Evolutionary conservation across 2,329 filamentous ascomycete genomes (phyloP).

Genomic region (Apiospora kogelbergensis): DNA sequence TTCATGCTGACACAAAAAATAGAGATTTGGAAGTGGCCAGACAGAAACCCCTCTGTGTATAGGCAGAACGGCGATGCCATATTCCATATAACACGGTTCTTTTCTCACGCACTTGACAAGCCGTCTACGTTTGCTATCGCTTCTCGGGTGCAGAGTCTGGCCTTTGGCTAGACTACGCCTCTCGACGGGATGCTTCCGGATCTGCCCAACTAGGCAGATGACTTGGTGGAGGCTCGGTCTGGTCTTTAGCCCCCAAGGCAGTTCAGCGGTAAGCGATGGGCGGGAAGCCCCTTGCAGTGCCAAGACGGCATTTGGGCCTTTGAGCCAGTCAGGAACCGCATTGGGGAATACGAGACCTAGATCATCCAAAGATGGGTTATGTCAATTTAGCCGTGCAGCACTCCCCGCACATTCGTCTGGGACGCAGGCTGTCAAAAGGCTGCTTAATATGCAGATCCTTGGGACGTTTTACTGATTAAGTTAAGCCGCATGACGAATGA

Average conservation of each 20-base stretch:
- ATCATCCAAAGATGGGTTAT: background rate
- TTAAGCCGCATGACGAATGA: background rate
- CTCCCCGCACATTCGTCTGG: background rate
- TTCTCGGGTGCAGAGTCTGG: background rate
- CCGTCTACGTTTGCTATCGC: background rate
- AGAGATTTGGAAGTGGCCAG: too few relatives aligned
- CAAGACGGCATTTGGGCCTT: conserved; percentile 4
- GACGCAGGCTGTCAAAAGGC: background rate
- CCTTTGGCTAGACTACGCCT: background rate
- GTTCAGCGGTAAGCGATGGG: background rate
- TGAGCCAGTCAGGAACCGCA: background rate
- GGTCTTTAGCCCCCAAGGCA: background rate
- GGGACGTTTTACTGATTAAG: background rate
- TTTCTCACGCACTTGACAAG: background rate
- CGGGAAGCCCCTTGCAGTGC: background rate
- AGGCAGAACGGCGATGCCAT: background rate
- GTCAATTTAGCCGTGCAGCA: background rate
- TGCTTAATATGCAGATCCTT: background rate
- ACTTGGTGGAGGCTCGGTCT: background rate
- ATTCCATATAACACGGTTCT: background rate
- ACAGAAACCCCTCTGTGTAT: background rate
- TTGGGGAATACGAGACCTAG: background rate
- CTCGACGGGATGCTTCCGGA: background rate
- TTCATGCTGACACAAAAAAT: background rate
- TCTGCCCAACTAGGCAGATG: background rate